Evolutionary conservation across 768 basidiomycete genomes (phyloP).

Genomic region (Exidia glandulosa): DNA sequence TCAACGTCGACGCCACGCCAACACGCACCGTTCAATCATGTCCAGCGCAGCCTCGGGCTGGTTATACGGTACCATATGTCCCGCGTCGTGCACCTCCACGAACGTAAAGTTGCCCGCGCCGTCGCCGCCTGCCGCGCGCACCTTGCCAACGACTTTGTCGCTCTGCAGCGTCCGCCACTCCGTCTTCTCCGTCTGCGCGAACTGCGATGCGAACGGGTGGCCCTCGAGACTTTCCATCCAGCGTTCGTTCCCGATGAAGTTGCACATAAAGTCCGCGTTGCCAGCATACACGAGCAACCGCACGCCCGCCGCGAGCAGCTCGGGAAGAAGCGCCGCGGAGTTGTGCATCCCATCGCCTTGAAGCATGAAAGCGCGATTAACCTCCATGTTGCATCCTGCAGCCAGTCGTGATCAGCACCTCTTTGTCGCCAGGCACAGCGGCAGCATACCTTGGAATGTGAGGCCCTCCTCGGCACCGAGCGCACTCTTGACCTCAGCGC

Average conservation of each 20-base stretch:
- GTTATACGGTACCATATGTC: slow-evolving; percentile 86
- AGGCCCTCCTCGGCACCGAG: slow-evolving; percentile 56
- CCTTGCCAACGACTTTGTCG: slow-evolving; percentile 52
- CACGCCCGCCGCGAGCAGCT: slow-evolving; percentile 73
- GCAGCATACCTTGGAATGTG: slow-evolving; percentile 58
- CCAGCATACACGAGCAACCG: slow-evolving; percentile 84
- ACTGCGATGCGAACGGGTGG: slow-evolving; percentile 48
- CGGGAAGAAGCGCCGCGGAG: slow-evolving; percentile 64
- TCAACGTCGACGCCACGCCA: neutral
- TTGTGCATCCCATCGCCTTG: slow-evolving; percentile 87
- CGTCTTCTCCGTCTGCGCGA: slow-evolving; percentile 32
- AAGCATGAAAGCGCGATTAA: slow-evolving; percentile 69
- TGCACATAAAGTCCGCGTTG: slow-evolving; percentile 85
- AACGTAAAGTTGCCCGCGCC: slow-evolving; percentile 81
- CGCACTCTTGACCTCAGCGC: slow-evolving; percentile 60
- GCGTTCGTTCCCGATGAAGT: slow-evolving; percentile 46
- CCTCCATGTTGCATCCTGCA: slow-evolving; percentile 36
- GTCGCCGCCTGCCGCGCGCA: slow-evolving; percentile 56
- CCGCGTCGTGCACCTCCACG: slow-evolving; percentile 67
- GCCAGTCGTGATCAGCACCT: slow-evolving; percentile 1
- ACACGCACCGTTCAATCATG: neutral
- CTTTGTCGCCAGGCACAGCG: slow-evolving; percentile 23
- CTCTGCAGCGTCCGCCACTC: slow-evolving; percentile 47
- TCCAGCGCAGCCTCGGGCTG: slow-evolving; percentile 78
- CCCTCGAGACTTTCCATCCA: slow-evolving; percentile 55